phyloP scores from a whole-genome alignment of 768 basidiomycete genomes.

The Pleurotus giganteus region DNA sequence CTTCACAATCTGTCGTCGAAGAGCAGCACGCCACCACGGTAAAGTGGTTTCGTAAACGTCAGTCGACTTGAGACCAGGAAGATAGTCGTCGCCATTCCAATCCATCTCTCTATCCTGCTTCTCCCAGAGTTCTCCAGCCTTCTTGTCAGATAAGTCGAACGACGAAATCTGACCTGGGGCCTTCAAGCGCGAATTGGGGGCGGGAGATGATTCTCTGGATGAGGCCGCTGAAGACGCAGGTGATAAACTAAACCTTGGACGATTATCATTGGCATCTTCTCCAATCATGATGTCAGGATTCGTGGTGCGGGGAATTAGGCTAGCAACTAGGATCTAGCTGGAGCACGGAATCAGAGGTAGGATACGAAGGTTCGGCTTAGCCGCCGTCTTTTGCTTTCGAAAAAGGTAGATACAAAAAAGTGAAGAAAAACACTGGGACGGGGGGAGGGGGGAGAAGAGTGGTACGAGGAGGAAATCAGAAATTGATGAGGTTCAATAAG shows the following conservation, averaged over 20 bases:
- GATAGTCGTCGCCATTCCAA: background rate
- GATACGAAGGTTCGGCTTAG: too few species aligned
- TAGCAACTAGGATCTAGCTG: too few species aligned
- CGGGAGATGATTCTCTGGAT: background rate
- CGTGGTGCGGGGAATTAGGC: too few species aligned
- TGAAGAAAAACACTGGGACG: too few species aligned
- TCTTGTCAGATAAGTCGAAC: background rate
- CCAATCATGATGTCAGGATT: too few species aligned
- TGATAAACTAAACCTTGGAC: background rate
- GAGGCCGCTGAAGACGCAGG: background rate
- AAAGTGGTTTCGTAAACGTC: conserved; percentile 67
- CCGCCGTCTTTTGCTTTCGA: too few species aligned
- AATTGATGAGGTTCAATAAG: too few species aligned
- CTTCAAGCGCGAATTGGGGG: background rate
- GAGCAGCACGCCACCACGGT: conserved; percentile 61
- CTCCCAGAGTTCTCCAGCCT: too few species aligned
- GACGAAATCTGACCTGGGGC: background rate
- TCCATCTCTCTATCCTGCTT: background rate
- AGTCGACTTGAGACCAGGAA: conserved; percentile 5
- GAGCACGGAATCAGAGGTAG: too few species aligned
- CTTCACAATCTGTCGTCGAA: conserved; percentile 53
- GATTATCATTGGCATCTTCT: background rate
- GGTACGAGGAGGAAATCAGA: too few species aligned
- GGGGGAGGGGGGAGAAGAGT: too few species aligned
- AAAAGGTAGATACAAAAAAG: too few species aligned